phyloP scores from a whole-genome alignment of 306 rosid species.

The Castanospermum australe region DNA sequence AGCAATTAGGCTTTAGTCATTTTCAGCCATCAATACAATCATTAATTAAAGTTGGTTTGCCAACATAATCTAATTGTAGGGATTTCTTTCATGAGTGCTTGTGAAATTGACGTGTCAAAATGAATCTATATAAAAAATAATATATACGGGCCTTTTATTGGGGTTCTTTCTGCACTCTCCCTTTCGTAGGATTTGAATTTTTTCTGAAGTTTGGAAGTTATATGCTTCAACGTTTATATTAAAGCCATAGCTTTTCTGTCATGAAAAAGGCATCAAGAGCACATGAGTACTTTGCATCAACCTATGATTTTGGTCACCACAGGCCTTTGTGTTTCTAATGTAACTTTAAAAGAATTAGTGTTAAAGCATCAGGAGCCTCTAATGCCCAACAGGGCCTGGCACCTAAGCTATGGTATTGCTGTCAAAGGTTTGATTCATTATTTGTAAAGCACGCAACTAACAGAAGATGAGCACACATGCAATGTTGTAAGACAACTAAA shows the following conservation, averaged over 20 bases:
- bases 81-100: neutral
- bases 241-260: neutral
- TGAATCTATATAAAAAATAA: neutral
- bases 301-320: slow-evolving; percentile 43
- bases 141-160: neutral
- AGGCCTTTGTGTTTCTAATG: neutral
- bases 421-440: neutral
- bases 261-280: slow-evolving; percentile 19
- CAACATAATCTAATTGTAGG: slow-evolving; percentile 17
- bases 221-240: neutral
- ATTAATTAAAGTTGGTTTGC: slow-evolving; percentile 20
- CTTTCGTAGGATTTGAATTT: neutral
- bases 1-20: neutral
- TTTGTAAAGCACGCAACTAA: neutral
- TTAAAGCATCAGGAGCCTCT: neutral
- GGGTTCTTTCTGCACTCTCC: slow-evolving; percentile 21
- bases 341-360: neutral
- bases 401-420: neutral
- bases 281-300: slow-evolving; percentile 40
- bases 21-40: neutral
- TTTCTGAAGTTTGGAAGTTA: neutral
- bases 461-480: neutral
- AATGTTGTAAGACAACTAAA: neutral
- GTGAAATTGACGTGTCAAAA: slow-evolving; percentile 7
- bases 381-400: neutral